Percentiles rank a stretch among this genome's conserved stretches.
Conservation (phyloP, 768 basidiomycete genomes). For the Pholiota conissans region DNA sequence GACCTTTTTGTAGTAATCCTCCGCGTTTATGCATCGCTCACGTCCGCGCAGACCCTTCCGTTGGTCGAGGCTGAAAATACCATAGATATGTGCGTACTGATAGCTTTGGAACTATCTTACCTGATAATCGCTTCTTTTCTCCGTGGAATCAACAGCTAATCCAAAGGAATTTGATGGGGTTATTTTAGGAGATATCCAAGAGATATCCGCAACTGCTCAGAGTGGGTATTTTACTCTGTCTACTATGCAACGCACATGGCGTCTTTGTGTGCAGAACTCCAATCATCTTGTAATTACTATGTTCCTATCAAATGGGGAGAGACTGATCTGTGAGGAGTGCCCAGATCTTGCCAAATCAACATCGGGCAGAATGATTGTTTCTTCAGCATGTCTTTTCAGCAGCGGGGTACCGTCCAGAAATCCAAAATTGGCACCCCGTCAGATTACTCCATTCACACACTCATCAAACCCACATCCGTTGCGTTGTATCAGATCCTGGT, state of each 20-base stretch:
- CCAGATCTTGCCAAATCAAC: neutral
- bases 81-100: no score
- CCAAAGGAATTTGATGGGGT: neutral
- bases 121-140: neutral
- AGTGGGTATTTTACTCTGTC: slow-evolving; percentile 14
- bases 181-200: slow-evolving; percentile 10
- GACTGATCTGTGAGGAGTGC: neutral
- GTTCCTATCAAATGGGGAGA: slow-evolving; percentile 3
- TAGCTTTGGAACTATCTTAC: neutral
- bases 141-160: neutral
- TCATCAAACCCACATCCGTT: neutral
- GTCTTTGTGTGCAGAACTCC: neutral
- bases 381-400: neutral
- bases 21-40: no score
- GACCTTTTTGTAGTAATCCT: neutral
- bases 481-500: slow-evolving; percentile 8
- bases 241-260: neutral
- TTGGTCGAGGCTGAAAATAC: no score
- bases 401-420: neutral
- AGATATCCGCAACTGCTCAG: slow-evolving; percentile 9
- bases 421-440: neutral
- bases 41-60: no score
- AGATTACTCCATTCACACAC: slow-evolving; percentile 13
- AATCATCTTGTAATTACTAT: neutral
- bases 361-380: neutral